Evolutionary conservation across 805 yeast genomes (phyloP).

Genomic region (Schwanniomyces polymorphus): DNA sequence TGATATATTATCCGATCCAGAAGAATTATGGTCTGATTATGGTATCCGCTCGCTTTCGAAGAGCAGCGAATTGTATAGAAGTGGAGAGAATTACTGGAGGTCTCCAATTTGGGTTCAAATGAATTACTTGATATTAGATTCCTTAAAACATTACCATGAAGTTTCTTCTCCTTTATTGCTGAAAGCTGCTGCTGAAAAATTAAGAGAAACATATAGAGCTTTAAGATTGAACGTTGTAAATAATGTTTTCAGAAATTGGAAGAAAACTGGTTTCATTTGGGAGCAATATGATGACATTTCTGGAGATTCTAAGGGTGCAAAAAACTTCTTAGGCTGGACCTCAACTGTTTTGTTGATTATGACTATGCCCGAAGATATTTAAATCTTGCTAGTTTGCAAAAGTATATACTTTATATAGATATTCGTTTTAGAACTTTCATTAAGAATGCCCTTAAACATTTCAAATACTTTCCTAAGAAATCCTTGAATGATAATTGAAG

Average conservation of each 20-base stretch:
- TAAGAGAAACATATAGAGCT: slow-evolving; percentile 45
- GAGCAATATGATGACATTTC: slow-evolving; percentile 82
- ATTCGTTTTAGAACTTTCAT: neutral
- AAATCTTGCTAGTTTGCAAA: slow-evolving; percentile 2
- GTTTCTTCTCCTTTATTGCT: slow-evolving; percentile 28
- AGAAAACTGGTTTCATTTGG: slow-evolving; percentile 78
- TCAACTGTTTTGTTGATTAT: slow-evolving; percentile 76
- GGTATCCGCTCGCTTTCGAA: slow-evolving; percentile 84
- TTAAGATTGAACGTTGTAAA: slow-evolving; percentile 67
- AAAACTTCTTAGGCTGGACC: slow-evolving; percentile 95
- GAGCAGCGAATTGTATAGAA: slow-evolving; percentile 61
- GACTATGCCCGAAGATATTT: slow-evolving; percentile 67
- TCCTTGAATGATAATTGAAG: slow-evolving; percentile 20
- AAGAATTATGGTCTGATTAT: slow-evolving; percentile 70
- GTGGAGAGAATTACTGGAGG: slow-evolving; percentile 93
- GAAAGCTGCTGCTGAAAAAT: slow-evolving; percentile 36
- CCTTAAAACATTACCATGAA: slow-evolving; percentile 55
- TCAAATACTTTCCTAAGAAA: no score
- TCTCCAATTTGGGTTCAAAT: slow-evolving; percentile 93
- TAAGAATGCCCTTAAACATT: slow-evolving; percentile 2
- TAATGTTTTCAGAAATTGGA: slow-evolving; percentile 71
- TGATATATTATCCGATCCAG: slow-evolving; percentile 62
- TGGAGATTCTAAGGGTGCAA: slow-evolving; percentile 79
- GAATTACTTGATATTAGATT: slow-evolving; percentile 78
- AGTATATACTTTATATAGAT: neutral